A percentile compares a stretch with the other conserved stretches of the same genome.
phyloP scores from a whole-genome alignment of 495 filamentous ascomycete genomes.

The Hypoxylon lienhwacheense region DNA sequence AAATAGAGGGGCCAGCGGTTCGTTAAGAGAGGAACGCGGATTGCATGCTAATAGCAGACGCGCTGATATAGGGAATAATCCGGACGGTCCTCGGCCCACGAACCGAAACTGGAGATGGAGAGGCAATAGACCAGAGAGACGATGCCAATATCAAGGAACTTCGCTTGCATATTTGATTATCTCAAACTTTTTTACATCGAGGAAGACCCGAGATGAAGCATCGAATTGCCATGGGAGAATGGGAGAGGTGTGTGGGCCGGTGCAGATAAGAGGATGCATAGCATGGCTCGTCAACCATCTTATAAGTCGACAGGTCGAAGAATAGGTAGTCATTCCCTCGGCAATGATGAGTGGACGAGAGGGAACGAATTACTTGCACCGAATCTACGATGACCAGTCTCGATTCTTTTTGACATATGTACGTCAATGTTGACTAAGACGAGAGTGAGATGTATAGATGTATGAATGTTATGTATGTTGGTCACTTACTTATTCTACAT shows the following conservation, averaged over 20 bases:
- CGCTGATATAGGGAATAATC: conserved; percentile 32
- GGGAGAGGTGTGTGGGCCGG: conserved; percentile 29
- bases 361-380: conserved; percentile 3
- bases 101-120: conserved; percentile 36
- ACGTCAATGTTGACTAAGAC: background rate
- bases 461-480: no score
- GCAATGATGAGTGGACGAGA: conserved; percentile 8
- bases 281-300: conserved; percentile 12
- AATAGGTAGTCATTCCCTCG: background rate
- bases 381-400: conserved; percentile 23
- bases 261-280: conserved; percentile 28
- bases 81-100: conserved; percentile 30
- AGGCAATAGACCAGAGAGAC: conserved; percentile 34
- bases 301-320: conserved; percentile 12
- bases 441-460: background rate
- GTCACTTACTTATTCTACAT: no score
- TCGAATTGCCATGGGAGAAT: conserved; percentile 23
- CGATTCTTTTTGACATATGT: background rate
- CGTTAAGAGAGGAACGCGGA: no score
- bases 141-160: conserved; percentile 38
- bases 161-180: conserved; percentile 33
- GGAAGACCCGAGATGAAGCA: conserved; percentile 37
- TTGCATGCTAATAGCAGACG: conserved; percentile 32
- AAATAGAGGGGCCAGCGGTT: conserved; percentile 18
- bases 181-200: conserved; percentile 25